Evolutionary conservation across 2,329 filamentous ascomycete genomes (phyloP).

Genomic region (Ceratocystis lukuohia): DNA sequence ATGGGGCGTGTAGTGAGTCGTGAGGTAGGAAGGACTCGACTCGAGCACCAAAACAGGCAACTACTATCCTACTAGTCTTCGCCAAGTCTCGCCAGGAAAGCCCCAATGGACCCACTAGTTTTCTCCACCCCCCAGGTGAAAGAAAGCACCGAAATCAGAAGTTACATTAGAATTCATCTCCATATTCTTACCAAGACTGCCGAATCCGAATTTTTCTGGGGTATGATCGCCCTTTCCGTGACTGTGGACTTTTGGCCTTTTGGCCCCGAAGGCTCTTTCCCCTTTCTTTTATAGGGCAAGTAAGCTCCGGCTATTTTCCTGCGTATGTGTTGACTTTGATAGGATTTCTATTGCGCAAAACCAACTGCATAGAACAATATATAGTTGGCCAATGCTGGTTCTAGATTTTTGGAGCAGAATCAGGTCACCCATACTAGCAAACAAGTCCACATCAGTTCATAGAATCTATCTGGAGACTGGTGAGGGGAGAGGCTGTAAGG

Average conservation of each 20-base stretch:
- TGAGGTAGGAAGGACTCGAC: not conserved
- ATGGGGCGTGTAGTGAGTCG: too few species aligned
- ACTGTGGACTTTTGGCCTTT: conserved; percentile 1
- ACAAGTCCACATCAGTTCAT: not conserved
- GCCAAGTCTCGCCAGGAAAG: not conserved
- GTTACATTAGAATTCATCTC: not conserved
- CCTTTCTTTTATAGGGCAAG: not conserved
- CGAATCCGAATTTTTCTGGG: not conserved
- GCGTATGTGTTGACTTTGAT: not conserved
- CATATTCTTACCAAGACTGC: not conserved
- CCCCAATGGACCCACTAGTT: not conserved
- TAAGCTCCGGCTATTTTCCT: not conserved
- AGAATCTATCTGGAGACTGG: not conserved
- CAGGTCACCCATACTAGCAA: not conserved
- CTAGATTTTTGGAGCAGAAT: not conserved
- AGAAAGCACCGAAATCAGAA: not conserved
- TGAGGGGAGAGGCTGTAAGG: not conserved
- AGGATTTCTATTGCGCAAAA: not conserved
- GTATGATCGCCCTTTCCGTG: conserved; percentile 7
- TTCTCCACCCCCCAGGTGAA: not conserved
- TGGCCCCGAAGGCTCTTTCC: not conserved
- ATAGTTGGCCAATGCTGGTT: conserved; percentile 1
- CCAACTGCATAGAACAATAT: not conserved
- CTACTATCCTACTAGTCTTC: not conserved
- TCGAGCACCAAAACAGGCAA: not conserved